Evolutionary conservation across 495 filamentous ascomycete species (phyloP).

Genomic region (Penicillium atrosanguineum): DNA sequence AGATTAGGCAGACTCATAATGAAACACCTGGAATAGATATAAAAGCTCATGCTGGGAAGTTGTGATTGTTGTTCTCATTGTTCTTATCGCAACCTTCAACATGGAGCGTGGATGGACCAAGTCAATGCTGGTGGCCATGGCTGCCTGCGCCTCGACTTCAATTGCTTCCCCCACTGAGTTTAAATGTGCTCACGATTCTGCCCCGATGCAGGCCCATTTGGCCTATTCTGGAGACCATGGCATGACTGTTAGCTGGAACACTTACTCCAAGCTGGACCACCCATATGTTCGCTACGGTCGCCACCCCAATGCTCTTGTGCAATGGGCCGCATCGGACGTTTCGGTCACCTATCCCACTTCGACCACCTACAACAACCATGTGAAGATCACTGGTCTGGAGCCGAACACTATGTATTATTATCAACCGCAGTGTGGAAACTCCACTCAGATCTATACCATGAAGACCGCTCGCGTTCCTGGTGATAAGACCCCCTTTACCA

Average conservation of each 20-base stretch:
- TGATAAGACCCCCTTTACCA: constrained; percentile 11
- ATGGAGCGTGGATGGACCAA: background rate
- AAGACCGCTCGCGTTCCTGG: constrained; percentile 11
- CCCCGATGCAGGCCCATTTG: background rate
- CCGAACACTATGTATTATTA: constrained; percentile 17
- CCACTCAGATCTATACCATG: constrained; percentile 4
- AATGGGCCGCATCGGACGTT: constrained; percentile 6
- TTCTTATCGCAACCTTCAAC: too few relatives aligned
- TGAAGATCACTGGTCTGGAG: constrained; percentile 6
- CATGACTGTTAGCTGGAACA: background rate
- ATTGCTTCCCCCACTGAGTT: background rate
- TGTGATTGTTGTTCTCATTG: too few relatives aligned
- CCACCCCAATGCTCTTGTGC: background rate
- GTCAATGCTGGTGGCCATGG: background rate
- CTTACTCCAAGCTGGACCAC: background rate
- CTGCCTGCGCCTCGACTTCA: background rate
- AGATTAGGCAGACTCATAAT: too few relatives aligned
- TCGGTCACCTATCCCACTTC: constrained; percentile 20
- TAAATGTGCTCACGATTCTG: background rate
- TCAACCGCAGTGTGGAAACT: background rate
- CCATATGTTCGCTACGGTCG: background rate
- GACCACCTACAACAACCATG: constrained; percentile 18
- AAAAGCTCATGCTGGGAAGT: too few relatives aligned
- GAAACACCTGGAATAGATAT: too few relatives aligned
- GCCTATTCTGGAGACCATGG: background rate